Base-by-base conservation (phyloP, 805 yeast species). In the Yamadazyma takamatsuzukensis region DNA sequence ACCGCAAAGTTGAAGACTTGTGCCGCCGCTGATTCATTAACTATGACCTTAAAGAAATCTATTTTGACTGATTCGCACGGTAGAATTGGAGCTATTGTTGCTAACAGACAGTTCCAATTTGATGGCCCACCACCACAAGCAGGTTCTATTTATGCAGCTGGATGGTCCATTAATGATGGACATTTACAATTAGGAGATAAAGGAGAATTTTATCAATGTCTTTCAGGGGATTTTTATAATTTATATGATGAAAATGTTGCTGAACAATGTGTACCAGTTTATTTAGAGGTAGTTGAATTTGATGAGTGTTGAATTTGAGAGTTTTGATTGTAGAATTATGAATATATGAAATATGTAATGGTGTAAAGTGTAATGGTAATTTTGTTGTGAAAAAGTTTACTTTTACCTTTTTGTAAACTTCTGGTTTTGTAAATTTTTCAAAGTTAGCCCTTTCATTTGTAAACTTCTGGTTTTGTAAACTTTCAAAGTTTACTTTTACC, bases 81-180 rank as follows among this genome's bases (percentile, higher is more conserved):
- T 29, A 77, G 90, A 72, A 61, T 82, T 45, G 89, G 89, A 47
- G 74, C 87, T 31, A 80, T 82, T 61, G 90, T 82, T 48, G 79
- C 88, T 33, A 82, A 81, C 78, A 71, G 81, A 64, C 89, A 81
- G 64, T 77, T 78, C 74, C 84, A 78, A 60, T 78, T 78, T 53
- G 83, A 79, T 53, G 83, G 84, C 53, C 84, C 84, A 37, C 80
- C 83, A 62, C 87, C 87, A 52, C 89, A 81, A 69, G 84, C 81
- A 21, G 83, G 83, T 56, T 68, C 83, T 40, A 70, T 77, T 50
- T 74, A 68, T 50, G 79, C 83, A 39, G 74, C 71, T 27, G 81
- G 81, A 37, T 74, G 80, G 81, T 64, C 76, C 32, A 60, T 76
- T 53, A 36, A 7, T 14, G 43, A 44, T 18, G 46, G 44, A 29